These are phyloP conservation scores for Kalaharituber pfeilii DNA, from an alignment of 2,329 filamentous ascomycete species.

Conservation along the genomic window DNA sequence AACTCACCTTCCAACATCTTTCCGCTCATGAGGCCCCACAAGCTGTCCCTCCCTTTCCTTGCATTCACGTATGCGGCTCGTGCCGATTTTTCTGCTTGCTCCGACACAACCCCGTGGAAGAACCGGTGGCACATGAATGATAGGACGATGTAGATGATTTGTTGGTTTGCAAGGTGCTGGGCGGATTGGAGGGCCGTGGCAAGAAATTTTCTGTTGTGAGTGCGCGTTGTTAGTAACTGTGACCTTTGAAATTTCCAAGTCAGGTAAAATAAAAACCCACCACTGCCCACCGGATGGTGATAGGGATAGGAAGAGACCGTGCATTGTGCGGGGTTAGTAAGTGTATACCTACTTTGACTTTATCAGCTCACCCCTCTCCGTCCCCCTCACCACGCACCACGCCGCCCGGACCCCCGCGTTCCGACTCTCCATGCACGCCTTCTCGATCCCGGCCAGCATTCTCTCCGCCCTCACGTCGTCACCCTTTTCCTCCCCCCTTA, in stretches of 20 bases:
- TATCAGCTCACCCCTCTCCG: slow-evolving; percentile 35
- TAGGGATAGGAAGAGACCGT: slow-evolving; percentile 1
- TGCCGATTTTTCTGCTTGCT: slow-evolving; percentile 36
- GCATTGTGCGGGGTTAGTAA: no score
- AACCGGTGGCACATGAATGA: slow-evolving; percentile 45
- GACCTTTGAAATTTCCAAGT: no score
- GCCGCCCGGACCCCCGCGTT: slow-evolving; percentile 41
- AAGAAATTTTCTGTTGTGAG: slow-evolving; percentile 40
- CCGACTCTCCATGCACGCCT: slow-evolving; percentile 34
- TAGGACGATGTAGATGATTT: slow-evolving; percentile 43
- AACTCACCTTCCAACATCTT: slow-evolving; percentile 13
- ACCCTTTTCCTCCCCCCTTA: slow-evolving; percentile 28
- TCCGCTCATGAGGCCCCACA: slow-evolving; percentile 29
- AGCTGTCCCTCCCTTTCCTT: slow-evolving; percentile 31
- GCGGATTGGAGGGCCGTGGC: slow-evolving; percentile 39
- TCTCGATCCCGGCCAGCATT: slow-evolving; percentile 29
- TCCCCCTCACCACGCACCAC: slow-evolving; percentile 39
- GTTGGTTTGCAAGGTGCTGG: slow-evolving; percentile 38
- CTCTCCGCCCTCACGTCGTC: slow-evolving; percentile 8
- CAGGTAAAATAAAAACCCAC: background rate
- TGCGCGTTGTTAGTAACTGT: no score
- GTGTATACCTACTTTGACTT: background rate
- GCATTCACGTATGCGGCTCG: slow-evolving; percentile 33
- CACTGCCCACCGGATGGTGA: background rate
- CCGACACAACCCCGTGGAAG: slow-evolving; percentile 43